Evolutionary conservation across 2,329 filamentous ascomycete genomes (phyloP), one percentile per base, ranked within the genome.

Genomic region (Aureobasidium zeae): DNA sequence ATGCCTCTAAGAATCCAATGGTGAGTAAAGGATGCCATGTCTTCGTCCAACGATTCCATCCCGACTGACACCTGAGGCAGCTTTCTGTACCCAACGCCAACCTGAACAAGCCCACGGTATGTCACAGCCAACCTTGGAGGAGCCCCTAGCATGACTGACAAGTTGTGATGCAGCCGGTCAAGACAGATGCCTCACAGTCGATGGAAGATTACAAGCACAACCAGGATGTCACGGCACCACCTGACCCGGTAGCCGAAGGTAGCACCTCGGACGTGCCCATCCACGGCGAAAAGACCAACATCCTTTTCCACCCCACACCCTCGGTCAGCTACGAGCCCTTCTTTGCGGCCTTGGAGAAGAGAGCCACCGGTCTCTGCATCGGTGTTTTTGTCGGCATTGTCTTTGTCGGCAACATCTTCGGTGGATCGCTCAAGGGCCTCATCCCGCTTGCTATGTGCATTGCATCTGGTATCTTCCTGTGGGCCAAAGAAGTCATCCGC

Each of bases 221-320:
- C 8, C 89, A 95, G 64, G 89, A 96, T 63, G 71, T 94, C 46
- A 94, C 86, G 0, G 85, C 89, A 0, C 89, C 89, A 2, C 89
- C 89, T 1, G 88, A 93, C 52, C 89, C 89, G 0, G 71, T 94
- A 15, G 79, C 81, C 12, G 74, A 81, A 46, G 86, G 86, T 17
- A 78, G 81, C 24, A 96, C 89, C 0, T 88, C 86, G 19, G 91
- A 96, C 63, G 87, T 96, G 1, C 91, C 91, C 3, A 94, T 96
- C 47, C 84, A 88, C 57, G 89, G 88, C 55, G 89, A 96, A 60
- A 95, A 91, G 73, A 96, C 91, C 3, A 95, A 94, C 50, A 81
- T 96, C 13, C 73, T 95, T 21, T 96, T 96, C 63, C 89, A 95
- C 62, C 89, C 91, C 12, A 96, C 89, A 0, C 89, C 89, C 0